Conservation (phyloP, 805 yeast species). For the Lachancea sp. region DNA sequence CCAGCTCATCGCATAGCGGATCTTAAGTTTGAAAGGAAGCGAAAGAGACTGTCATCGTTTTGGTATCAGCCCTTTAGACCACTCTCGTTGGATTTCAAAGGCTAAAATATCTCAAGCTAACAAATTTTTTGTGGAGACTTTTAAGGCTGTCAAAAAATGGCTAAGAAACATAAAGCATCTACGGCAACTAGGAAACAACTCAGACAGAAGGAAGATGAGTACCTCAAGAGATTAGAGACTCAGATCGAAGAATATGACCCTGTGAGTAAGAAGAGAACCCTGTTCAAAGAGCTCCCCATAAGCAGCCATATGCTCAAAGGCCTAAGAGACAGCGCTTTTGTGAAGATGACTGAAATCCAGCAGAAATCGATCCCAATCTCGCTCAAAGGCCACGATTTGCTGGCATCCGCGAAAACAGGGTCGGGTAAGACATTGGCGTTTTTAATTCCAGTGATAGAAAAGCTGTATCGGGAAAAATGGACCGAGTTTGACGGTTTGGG, state of each 20-base stretch:
- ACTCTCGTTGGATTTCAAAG: no score
- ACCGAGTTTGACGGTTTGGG: constrained; percentile 83
- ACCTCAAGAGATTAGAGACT: constrained; percentile 40
- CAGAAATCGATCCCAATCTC: constrained; percentile 68
- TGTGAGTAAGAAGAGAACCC: constrained; percentile 34
- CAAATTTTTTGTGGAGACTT: no score
- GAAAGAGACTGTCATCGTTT: no score
- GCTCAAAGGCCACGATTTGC: constrained; percentile 68
- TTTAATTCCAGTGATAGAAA: constrained; percentile 71
- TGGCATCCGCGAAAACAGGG: constrained; percentile 81
- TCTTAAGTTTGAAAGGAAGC: no score
- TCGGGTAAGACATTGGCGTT: constrained; percentile 90
- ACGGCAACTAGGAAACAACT: constrained; percentile 35
- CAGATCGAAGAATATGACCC: constrained; percentile 51
- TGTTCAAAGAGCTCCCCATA: constrained; percentile 75
- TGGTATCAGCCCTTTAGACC: no score
- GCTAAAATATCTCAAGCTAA: neutral
- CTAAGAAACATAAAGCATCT: constrained; percentile 32
- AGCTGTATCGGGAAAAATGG: constrained; percentile 63
- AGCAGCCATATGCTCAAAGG: constrained; percentile 62
- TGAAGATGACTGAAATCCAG: constrained; percentile 81
- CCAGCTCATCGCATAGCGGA: constrained; percentile 16
- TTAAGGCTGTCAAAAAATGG: constrained; percentile 26
- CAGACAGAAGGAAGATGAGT: constrained; percentile 34
- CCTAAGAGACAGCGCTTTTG: constrained; percentile 68